phyloP scores from a whole-genome alignment of 2,329 filamentous ascomycete species.

The Fusarium continuum region DNA sequence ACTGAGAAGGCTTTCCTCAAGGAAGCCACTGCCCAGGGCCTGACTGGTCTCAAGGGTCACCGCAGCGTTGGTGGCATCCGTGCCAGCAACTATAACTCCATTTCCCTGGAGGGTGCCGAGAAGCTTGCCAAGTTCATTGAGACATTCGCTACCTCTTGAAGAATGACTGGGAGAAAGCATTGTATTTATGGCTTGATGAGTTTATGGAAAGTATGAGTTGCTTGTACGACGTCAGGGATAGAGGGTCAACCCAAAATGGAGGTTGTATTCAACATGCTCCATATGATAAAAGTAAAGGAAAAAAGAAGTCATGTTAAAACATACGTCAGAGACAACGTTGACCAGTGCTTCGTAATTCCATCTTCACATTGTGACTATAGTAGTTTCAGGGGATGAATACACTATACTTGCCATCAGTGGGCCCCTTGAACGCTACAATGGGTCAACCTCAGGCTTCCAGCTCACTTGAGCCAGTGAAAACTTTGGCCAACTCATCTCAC shows the following conservation, averaged over 20 bases:
- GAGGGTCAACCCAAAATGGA: constrained; percentile 18
- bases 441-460: background rate
- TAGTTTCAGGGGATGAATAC: background rate
- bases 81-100: constrained; percentile 89
- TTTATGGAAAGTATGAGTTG: background rate
- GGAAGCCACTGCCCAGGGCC: constrained; percentile 71
- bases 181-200: background rate
- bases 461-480: constrained; percentile 8
- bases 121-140: constrained; percentile 72
- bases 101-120: constrained; percentile 72
- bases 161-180: too few species aligned
- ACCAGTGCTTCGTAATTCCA: background rate
- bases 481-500: background rate
- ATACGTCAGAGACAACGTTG: background rate
- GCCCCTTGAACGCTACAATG: background rate
- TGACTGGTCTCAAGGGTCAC: constrained; percentile 89
- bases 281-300: background rate
- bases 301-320: background rate
- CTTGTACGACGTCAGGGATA: background rate
- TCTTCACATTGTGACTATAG: too few species aligned
- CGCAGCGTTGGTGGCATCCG: constrained; percentile 76
- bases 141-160: constrained; percentile 54
- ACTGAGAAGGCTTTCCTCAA: constrained; percentile 84
- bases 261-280: constrained; percentile 39
- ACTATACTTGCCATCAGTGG: constrained; percentile 4